Evolutionary conservation across 371 early-diverging fungal genomes (phyloP).

Genomic region (Haplosporangium sp.): DNA sequence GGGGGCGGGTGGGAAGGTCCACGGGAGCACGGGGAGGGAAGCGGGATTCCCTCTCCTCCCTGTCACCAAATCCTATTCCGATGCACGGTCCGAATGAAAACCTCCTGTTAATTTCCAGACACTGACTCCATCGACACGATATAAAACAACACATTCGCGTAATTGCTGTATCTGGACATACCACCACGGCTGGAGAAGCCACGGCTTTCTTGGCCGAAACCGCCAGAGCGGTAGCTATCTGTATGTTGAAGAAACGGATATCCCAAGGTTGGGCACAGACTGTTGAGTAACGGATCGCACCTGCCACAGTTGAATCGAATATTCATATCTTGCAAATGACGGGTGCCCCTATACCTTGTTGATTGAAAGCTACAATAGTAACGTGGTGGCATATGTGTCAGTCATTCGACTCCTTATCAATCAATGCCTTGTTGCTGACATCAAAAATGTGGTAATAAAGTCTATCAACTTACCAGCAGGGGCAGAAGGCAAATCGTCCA

Average conservation of each 20-base stretch:
- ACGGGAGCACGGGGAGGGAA: slow-evolving; percentile 62
- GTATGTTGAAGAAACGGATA: too few species aligned
- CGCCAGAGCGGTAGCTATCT: slow-evolving; percentile 50
- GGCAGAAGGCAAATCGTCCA: slow-evolving; percentile 87
- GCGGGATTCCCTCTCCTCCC: slow-evolving; percentile 56
- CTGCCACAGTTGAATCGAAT: too few species aligned
- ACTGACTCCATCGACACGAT: not conserved
- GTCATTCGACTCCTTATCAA: too few species aligned
- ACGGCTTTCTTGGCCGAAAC: slow-evolving; percentile 52
- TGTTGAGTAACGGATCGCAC: too few species aligned
- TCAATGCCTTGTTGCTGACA: too few species aligned
- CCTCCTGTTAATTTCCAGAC: not conserved
- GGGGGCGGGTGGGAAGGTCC: slow-evolving; percentile 85
- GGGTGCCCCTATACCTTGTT: too few species aligned
- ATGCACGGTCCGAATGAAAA: not conserved
- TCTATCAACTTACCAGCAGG: slow-evolving; percentile 78
- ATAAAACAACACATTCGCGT: not conserved
- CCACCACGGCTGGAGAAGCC: slow-evolving; percentile 56
- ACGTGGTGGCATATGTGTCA: too few species aligned
- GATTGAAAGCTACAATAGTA: too few species aligned
- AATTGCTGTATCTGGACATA: slow-evolving; percentile 10
- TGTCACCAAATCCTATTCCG: slow-evolving; percentile 39
- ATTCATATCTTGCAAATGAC: too few species aligned
- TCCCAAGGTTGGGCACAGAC: not conserved
- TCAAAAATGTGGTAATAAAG: too few species aligned